A percentile compares a stretch with the other conserved stretches of the same genome.
These are phyloP conservation scores for Teratosphaeria pseudoeucalypti DNA, from an alignment of 2,329 filamentous ascomycete species.

Conservation along the genomic window DNA sequence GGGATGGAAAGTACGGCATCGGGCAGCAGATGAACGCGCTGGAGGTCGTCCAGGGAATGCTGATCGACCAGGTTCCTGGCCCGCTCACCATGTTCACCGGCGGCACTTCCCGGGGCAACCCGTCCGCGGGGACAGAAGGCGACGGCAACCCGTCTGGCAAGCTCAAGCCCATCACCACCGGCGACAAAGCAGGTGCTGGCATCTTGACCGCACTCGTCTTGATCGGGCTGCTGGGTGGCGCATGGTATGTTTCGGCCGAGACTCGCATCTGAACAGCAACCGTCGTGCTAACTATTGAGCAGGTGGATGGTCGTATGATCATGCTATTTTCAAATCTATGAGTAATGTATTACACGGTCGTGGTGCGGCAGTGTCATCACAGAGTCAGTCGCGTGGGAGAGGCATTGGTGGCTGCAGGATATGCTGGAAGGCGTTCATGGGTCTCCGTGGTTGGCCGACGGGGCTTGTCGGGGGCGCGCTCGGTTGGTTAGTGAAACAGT, in stretches of 20 bases:
- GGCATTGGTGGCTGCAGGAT: neutral
- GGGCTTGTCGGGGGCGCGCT: neutral
- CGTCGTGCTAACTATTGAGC: neutral
- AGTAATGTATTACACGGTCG: neutral
- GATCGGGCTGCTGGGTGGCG: constrained; percentile 46
- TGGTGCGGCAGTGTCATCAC: neutral
- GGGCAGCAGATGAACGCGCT: constrained; percentile 50
- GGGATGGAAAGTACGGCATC: constrained; percentile 41
- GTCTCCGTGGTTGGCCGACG: neutral
- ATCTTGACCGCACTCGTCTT: constrained; percentile 52
- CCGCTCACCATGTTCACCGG: constrained; percentile 42
- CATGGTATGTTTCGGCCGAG: constrained; percentile 11
- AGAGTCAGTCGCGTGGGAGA: neutral
- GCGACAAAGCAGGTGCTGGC: constrained; percentile 59
- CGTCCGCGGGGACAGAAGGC: constrained; percentile 27
- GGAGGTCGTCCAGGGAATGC: constrained; percentile 38
- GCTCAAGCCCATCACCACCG: constrained; percentile 39
- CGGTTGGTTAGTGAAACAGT: neutral
- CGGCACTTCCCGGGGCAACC: constrained; percentile 40
- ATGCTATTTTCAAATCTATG: neutral
- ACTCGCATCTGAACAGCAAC: neutral
- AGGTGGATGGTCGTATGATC: constrained; percentile 36
- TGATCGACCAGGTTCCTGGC: constrained; percentile 28
- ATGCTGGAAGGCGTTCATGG: neutral
- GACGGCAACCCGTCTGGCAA: constrained; percentile 20